Evolutionary conservation across 2,329 filamentous ascomycete species (phyloP), one percentile per base, ranked within the genome.

Genomic region (Albifimbria verrucaria): DNA sequence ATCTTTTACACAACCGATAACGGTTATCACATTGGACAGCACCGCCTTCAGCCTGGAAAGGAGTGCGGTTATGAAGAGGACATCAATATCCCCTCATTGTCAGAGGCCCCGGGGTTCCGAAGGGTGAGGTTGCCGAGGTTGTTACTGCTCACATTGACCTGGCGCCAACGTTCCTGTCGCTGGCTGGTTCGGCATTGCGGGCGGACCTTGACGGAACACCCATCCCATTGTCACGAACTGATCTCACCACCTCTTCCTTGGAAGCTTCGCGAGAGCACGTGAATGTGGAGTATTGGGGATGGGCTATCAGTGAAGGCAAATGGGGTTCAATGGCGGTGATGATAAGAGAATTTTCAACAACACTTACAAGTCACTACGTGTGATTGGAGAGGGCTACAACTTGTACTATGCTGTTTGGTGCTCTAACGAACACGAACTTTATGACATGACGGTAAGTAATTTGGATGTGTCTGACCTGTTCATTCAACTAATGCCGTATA

Each of bases 321-420:
- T 65, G 50, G 28, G 58, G 3, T 61, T 51, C 53, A 55, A 59
- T 25, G 59, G 57, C 25, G 55, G 54, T 15, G 53, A 57, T 44
- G 58, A 54, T 36, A 62, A 61, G 55, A 59, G 52, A 36, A 51
- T 53, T 7, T 51, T 43, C 23, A 72, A 72, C 54, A 83, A 83
- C 60, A 83, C 79, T 0, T 84, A 82, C 68, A 83, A 83, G 55
- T 73, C 69, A 0, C 50, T 83, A 0, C 74, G 81, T 1, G 57
- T 83, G 1, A 66, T 77, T 1, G 67, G 70, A 0, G 59, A 74
- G 1, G 67, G 68, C 2, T 85, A 83, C 54, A 80, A 74, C 52
- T 59, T 84, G 3, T 78, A 80, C 57, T 85, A 85, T 57, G 77
- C 76, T 0, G 77, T 82, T 1, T 82, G 79, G 79, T 83, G 80